phyloP scores from a whole-genome alignment of 495 filamentous ascomycete genomes.

The Hypoxylon lenormandii region DNA sequence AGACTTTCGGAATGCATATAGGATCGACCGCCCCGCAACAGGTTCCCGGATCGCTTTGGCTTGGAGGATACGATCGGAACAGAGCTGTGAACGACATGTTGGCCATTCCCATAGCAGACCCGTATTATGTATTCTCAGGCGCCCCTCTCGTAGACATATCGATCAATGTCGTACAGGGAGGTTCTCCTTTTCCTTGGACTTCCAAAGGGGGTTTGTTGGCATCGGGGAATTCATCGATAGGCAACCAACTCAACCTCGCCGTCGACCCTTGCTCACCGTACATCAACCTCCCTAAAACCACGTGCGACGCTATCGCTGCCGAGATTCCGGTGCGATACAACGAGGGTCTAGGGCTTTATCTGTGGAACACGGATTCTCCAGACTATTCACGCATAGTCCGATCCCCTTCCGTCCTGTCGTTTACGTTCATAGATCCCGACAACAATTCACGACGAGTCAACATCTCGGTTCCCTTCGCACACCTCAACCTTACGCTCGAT shows the following conservation, averaged over 20 bases:
- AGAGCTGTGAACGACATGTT: conserved; percentile 29
- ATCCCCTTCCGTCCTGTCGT: conserved; percentile 61
- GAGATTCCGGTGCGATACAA: conserved; percentile 58
- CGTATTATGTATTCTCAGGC: conserved; percentile 15
- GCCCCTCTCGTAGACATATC: conserved; percentile 30
- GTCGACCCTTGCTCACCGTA: conserved; percentile 52
- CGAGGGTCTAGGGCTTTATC: conserved; percentile 54
- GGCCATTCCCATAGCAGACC: conserved; percentile 13
- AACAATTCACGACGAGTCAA: conserved; percentile 47
- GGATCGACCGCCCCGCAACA: conserved; percentile 16
- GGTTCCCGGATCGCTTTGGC: conserved; percentile 22
- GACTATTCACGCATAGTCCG: conserved; percentile 54
- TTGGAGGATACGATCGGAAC: conserved; percentile 35
- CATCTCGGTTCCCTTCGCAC: conserved; percentile 63
- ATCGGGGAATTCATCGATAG: conserved; percentile 29
- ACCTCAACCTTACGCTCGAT: conserved; percentile 64
- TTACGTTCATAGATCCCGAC: conserved; percentile 55
- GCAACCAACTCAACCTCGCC: conserved; percentile 10
- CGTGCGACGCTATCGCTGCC: conserved; percentile 60
- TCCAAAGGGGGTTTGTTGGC: conserved; percentile 28
- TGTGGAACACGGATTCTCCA: conserved; percentile 61
- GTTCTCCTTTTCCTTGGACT: conserved; percentile 30
- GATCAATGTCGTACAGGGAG: conserved; percentile 29
- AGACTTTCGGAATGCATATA: conserved; percentile 36
- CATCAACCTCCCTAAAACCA: conserved; percentile 60